Base-by-base conservation (phyloP, 2,329 filamentous ascomycete species). In the Neoscytalidium dimidiatum region DNA sequence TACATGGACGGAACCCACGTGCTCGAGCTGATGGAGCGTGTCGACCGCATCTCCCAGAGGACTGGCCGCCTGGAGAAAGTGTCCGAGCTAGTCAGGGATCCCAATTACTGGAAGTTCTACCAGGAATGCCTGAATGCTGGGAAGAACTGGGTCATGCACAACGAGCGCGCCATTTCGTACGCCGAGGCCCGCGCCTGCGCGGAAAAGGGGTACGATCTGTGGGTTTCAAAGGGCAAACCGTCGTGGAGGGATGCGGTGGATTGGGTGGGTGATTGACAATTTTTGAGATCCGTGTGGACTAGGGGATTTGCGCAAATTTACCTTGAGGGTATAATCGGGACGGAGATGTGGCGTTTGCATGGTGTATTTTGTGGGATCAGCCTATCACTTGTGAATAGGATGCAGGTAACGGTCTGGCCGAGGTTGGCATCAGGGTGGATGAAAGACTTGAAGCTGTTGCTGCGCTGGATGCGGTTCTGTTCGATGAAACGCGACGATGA, bases 11-110 rank as follows among this genome's bases (percentile, higher is more conserved):
- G 56, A 26, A 60, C 56, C 41, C 56, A 60, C 56, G 56, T 60
- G 56, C 56, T 60, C 56, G 56, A 60, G 56, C 56, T 60, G 41
- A 60, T 60, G 56, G 56, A 46, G 56, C 56, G 56, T 41, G 56
- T 60, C 56, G 56, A 60, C 41, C 56, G 56, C 56, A 17, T 60
- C 38, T 60, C 38, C 56, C 23, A 44, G 26, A 43, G 43, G 33
- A 60, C 56, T 17, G 56, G 56, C 56, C 56, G 56, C n/a, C 41
- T 60, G 56, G n/a, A 46, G 38, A 31, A 31, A n/a, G 41, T 44
- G 19, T 44, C 56, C 26, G 26, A 60, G 56, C 11, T 46, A 17
- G 56, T 33, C 17, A 23, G 56, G 17, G 56, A 60, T 28, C 41
- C 56, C 38, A 46, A 46, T 28, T 60, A 60, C 56, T 60, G 56